A percentile compares a stretch with the other conserved stretches of the same genome.
phyloP scores from a whole-genome alignment of 306 rosid genomes.

The Castanea crenata region DNA sequence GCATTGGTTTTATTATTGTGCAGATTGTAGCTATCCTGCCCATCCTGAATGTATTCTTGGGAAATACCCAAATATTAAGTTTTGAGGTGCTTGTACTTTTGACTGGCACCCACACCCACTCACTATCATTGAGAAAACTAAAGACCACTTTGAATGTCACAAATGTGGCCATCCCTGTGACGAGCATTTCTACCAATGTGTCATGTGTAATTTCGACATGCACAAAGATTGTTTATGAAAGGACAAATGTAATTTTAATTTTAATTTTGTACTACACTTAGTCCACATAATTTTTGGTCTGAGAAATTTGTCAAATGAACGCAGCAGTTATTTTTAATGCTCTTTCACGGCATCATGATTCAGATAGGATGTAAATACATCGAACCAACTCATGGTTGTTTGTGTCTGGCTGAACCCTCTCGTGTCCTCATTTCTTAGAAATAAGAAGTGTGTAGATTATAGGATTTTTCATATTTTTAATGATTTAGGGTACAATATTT shows the following conservation, averaged over 20 bases:
- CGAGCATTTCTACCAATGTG: no score
- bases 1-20: no score
- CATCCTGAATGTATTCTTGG: no score
- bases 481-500: constrained; percentile 23
- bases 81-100: no score
- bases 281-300: constrained; percentile 95
- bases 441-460: background rate
- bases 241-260: rapidly evolving
- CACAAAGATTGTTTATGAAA: rapidly evolving
- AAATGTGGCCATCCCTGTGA: rapidly evolving
- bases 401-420: background rate
- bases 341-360: background rate
- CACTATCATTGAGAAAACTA: no score
- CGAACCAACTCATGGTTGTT: background rate
- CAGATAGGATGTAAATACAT: background rate
- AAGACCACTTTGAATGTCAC: no score
- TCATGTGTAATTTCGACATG: no score
- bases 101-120: no score
- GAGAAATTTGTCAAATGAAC: constrained; percentile 34
- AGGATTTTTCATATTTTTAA: constrained; percentile 2
- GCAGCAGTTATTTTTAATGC: constrained; percentile 2
- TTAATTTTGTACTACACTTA: constrained; percentile 40
- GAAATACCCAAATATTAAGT: no score
- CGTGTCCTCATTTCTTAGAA: background rate
- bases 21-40: no score